phyloP scores from a whole-genome alignment of 1,284 basidiomycete genomes.

The Ustilago loliicola region DNA sequence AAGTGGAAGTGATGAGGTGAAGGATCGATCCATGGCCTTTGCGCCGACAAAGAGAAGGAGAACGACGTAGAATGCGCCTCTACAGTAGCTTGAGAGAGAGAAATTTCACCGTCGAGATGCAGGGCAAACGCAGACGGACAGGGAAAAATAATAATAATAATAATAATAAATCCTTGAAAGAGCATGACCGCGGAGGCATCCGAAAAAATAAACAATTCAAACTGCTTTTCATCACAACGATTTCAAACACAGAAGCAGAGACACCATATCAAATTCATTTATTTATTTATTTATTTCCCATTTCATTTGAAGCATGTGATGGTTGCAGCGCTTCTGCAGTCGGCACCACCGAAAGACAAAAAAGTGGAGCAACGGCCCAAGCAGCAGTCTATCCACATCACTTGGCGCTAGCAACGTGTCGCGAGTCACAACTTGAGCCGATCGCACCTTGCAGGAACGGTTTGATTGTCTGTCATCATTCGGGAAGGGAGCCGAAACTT shows the following conservation, averaged over 20 bases:
- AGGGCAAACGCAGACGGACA: neutral
- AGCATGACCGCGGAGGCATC: too few species aligned
- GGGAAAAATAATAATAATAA: neutral
- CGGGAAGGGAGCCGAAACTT: neutral
- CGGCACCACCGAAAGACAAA: too few species aligned
- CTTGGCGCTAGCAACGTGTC: neutral
- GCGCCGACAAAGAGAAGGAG: too few species aligned
- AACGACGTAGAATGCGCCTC: too few species aligned
- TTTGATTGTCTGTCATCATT: too few species aligned
- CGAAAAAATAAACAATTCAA: neutral
- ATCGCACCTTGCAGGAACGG: too few species aligned
- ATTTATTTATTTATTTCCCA: neutral
- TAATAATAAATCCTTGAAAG: neutral
- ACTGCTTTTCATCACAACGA: neutral
- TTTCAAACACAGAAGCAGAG: neutral
- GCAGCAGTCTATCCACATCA: too few species aligned
- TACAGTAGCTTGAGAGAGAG: too few species aligned
- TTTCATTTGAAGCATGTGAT: neutral
- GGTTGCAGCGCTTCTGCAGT: neutral
- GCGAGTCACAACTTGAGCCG: neutral
- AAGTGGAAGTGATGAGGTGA: slow-evolving; percentile 4
- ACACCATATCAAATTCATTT: too few species aligned
- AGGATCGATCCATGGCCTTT: neutral
- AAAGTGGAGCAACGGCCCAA: too few species aligned
- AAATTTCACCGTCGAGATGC: neutral